Percentiles rank a stretch among this genome's conserved stretches.
Evolutionary conservation across 1,139 yeast genomes (phyloP).

Genomic region (Saccharomycopsis crataegensis): DNA sequence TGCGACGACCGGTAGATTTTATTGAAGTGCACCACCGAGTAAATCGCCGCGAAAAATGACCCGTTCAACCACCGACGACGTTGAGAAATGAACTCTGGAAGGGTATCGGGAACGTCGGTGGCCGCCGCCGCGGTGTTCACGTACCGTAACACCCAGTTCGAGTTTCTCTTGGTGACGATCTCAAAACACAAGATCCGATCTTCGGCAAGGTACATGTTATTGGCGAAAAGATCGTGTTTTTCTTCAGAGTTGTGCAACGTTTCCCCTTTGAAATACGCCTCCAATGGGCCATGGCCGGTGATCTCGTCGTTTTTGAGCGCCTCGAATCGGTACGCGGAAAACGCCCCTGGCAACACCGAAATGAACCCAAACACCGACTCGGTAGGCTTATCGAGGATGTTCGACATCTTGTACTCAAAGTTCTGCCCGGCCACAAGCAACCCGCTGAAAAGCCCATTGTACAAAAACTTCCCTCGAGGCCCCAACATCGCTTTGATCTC

Average conservation of each 20-base stretch:
- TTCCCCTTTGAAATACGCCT: slow-evolving; percentile 90
- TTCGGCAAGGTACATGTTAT: slow-evolving; percentile 93
- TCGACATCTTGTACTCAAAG: slow-evolving; percentile 88
- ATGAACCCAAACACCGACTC: slow-evolving; percentile 87
- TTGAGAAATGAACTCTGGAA: slow-evolving; percentile 82
- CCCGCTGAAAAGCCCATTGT: slow-evolving; percentile 48
- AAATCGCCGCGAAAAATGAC: slow-evolving; percentile 91
- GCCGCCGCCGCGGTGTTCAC: slow-evolving; percentile 91
- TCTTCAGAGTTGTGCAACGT: slow-evolving; percentile 41
- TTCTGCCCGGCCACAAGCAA: slow-evolving; percentile 79
- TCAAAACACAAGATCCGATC: slow-evolving; percentile 95
- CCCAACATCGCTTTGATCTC: slow-evolving; percentile 91
- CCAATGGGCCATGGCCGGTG: slow-evolving; percentile 79
- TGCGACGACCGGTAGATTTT: slow-evolving; percentile 77
- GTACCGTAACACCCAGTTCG: slow-evolving; percentile 81
- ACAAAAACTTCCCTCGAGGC: slow-evolving; percentile 54
- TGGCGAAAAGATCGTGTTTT: slow-evolving; percentile 67
- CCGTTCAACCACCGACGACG: slow-evolving; percentile 97
- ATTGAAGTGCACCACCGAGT: slow-evolving; percentile 66
- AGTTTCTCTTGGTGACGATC: slow-evolving; percentile 69
- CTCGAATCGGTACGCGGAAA: slow-evolving; percentile 78
- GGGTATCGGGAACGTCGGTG: slow-evolving; percentile 88
- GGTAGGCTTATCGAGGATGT: slow-evolving; percentile 83
- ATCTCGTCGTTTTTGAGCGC: slow-evolving; percentile 57
- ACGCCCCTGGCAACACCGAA: slow-evolving; percentile 87